Percentiles rank a stretch among this genome's conserved stretches.
phyloP scores from a whole-genome alignment of 371 early-diverging fungal species.

The Actinomucor elegans region DNA sequence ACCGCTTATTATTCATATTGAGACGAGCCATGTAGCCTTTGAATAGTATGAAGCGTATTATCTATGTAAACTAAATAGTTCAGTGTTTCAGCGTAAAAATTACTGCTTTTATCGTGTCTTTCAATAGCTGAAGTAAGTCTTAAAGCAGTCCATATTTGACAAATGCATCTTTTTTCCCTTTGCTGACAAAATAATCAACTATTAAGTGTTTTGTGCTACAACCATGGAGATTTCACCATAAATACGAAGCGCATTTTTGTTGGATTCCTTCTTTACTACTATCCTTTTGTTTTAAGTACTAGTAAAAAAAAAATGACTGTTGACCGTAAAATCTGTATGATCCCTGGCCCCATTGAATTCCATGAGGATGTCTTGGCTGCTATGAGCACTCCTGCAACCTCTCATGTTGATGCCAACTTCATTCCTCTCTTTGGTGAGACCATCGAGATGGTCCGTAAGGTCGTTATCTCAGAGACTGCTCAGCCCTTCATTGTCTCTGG shows the following conservation, averaged over 20 bases:
- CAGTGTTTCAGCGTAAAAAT: too few relatives aligned
- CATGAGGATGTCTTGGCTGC: slow-evolving; percentile 80
- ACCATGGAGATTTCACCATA: slow-evolving; percentile 4
- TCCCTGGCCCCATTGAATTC: slow-evolving; percentile 94
- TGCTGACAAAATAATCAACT: slow-evolving; percentile 4
- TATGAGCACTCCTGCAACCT: slow-evolving; percentile 87
- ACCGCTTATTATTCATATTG: too few relatives aligned
- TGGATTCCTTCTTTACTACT: neutral
- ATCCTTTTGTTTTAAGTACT: neutral
- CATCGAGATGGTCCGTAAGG: slow-evolving; percentile 78
- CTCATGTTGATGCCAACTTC: slow-evolving; percentile 91
- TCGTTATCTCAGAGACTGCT: slow-evolving; percentile 74
- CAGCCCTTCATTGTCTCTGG: slow-evolving; percentile 95
- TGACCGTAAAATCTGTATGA: slow-evolving; percentile 82
- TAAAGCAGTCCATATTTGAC: slow-evolving; percentile 11
- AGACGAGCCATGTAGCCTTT: too few relatives aligned
- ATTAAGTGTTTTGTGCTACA: slow-evolving; percentile 16
- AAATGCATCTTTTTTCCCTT: slow-evolving; percentile 14
- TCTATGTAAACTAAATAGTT: too few relatives aligned
- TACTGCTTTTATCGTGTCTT: too few relatives aligned
- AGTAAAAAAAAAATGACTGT: slow-evolving; percentile 1
- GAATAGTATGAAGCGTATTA: too few relatives aligned
- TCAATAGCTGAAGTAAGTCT: too few relatives aligned
- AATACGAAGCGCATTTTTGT: neutral
- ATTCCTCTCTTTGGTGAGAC: slow-evolving; percentile 83